Conservation (phyloP, 108 stramenopile species). For the Pseudonitzschia delicatissima region DNA sequence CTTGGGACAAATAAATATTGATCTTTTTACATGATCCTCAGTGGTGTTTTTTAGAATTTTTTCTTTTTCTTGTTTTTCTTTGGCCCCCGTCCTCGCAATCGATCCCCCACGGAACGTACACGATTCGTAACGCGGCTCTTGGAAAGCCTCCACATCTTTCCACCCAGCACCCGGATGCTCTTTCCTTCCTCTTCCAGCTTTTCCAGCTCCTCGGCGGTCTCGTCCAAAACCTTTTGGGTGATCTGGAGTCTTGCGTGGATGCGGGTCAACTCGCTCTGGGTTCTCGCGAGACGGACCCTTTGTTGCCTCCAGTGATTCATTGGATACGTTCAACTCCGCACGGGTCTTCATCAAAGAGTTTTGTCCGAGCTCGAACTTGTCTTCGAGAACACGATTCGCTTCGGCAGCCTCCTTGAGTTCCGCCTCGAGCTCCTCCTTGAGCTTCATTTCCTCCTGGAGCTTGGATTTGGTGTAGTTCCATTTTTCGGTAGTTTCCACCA, state of each 20-base stretch:
- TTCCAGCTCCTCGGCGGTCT: neutral
- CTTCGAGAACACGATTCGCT: neutral
- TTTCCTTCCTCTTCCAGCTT: neutral
- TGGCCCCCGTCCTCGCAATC: neutral
- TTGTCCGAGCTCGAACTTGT: neutral
- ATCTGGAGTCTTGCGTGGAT: neutral
- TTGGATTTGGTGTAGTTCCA: neutral
- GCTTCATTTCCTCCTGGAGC: neutral
- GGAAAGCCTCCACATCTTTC: neutral
- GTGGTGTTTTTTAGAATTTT: no score
- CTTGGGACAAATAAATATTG: no score
- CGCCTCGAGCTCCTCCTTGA: neutral
- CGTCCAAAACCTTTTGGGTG: neutral
- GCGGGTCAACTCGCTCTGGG: neutral
- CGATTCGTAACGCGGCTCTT: neutral
- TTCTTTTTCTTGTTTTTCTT: neutral
- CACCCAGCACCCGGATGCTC: neutral
- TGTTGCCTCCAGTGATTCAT: neutral
- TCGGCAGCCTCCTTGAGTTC: neutral
- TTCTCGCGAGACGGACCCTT: neutral
- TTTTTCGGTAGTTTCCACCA: neutral
- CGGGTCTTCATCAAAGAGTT: neutral
- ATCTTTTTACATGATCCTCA: no score
- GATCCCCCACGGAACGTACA: neutral
- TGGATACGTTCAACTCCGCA: neutral